Conservation (phyloP, 108 stramenopile genomes). For the Cyclotella choctawhatcheeana region DNA sequence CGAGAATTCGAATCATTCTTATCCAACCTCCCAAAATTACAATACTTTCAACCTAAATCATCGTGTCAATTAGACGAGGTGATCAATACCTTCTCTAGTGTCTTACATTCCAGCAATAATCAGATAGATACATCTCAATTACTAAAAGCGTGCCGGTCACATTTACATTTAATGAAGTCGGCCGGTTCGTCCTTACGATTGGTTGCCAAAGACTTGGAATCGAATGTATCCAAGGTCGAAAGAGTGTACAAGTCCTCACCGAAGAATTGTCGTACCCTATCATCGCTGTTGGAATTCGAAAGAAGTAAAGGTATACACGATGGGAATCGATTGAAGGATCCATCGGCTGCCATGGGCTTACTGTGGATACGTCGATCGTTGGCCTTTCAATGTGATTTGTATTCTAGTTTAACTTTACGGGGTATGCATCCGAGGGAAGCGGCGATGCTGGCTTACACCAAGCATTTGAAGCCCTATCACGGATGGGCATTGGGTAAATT, state of each 20-base stretch:
- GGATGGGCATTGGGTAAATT: slow-evolving; percentile 52
- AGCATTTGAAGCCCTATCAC: slow-evolving; percentile 50
- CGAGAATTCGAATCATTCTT: slow-evolving; percentile 9
- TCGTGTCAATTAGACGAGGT: slow-evolving; percentile 52
- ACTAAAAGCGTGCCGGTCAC: slow-evolving; percentile 52
- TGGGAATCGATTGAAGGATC: slow-evolving; percentile 50
- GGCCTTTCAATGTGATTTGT: slow-evolving; percentile 61
- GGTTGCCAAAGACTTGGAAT: slow-evolving; percentile 59
- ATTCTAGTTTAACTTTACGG: slow-evolving; percentile 28
- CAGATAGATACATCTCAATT: slow-evolving; percentile 57
- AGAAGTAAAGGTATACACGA: slow-evolving; percentile 38
- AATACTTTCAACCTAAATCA: no score
- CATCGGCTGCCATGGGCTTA: slow-evolving; percentile 66
- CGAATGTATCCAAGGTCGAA: slow-evolving; percentile 62
- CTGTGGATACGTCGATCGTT: slow-evolving; percentile 66
- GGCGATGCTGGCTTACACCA: slow-evolving; percentile 40
- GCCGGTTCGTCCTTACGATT: slow-evolving; percentile 42
- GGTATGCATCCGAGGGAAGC: slow-evolving; percentile 38
- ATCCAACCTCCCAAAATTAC: slow-evolving; percentile 19
- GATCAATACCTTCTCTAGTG: slow-evolving; percentile 29
- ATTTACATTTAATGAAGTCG: slow-evolving; percentile 46
- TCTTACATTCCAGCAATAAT: slow-evolving; percentile 22
- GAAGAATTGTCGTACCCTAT: slow-evolving; percentile 35
- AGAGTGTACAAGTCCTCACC: slow-evolving; percentile 41
- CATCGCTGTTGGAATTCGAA: slow-evolving; percentile 48